Evolutionary conservation across 805 yeast species (phyloP).

Genomic region (Cyberlindnera galapagoensis): DNA sequence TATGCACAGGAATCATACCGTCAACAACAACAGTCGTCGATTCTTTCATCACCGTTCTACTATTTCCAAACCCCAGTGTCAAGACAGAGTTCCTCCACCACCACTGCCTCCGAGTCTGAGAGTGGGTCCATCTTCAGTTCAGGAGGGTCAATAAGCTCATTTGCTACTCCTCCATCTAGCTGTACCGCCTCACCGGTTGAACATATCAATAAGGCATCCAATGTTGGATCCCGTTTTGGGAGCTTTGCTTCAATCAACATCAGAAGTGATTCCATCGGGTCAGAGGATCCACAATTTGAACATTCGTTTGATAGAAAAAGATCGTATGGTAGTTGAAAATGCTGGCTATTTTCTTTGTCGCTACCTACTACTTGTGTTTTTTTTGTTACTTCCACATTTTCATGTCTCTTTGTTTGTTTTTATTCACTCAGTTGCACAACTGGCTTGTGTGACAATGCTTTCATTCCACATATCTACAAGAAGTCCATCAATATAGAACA

Average conservation of each 20-base stretch:
- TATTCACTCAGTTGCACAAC: no score
- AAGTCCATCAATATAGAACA: no score
- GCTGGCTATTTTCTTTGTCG: no score
- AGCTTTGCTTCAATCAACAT: no score
- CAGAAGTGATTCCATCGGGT: background rate
- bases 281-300: background rate
- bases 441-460: no score
- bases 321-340: no score
- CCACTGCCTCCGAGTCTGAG: slow-evolving; percentile 9
- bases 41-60: slow-evolving; percentile 19
- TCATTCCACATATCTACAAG: no score
- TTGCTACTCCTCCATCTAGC: slow-evolving; percentile 17
- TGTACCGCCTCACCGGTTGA: slow-evolving; percentile 15
- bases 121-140: slow-evolving; percentile 11
- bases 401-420: no score
- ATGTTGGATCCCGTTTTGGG: no score
- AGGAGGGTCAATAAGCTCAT: slow-evolving; percentile 14
- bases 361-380: no score
- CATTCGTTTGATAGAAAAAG: background rate
- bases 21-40: slow-evolving; percentile 6
- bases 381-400: no score
- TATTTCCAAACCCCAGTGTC: slow-evolving; percentile 15
- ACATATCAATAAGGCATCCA: slow-evolving; percentile 7
- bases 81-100: slow-evolving; percentile 10
- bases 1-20: slow-evolving; percentile 22